Percentiles rank a stretch among this genome's conserved stretches.
phyloP scores from a whole-genome alignment of 2,329 filamentous ascomycete genomes.

The Fusarium sp. region DNA sequence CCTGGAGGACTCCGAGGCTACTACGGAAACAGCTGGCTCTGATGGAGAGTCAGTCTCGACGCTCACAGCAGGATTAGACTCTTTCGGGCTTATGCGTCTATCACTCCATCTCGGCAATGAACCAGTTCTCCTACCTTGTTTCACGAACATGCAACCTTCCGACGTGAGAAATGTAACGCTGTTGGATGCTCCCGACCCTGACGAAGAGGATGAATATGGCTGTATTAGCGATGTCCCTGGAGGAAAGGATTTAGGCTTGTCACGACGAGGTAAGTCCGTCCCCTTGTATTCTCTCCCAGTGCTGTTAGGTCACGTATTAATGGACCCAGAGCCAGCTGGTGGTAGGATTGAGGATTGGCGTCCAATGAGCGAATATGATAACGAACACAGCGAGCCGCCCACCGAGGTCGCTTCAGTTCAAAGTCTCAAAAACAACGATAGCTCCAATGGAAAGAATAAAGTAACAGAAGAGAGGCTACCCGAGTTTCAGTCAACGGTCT shows the following conservation, averaged over 20 bases:
- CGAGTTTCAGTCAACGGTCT: background rate
- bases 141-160: slow-evolving; percentile 42
- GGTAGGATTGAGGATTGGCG: slow-evolving; percentile 28
- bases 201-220: background rate
- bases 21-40: slow-evolving; percentile 18
- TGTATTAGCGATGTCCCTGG: background rate
- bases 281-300: too few relatives aligned
- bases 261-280: slow-evolving; percentile 11
- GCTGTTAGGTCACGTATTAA: background rate
- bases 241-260: background rate
- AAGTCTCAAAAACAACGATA: background rate
- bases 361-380: slow-evolving; percentile 24
- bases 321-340: slow-evolving; percentile 13
- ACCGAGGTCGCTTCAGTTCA: background rate
- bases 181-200: background rate
- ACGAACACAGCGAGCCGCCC: background rate
- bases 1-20: background rate
- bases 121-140: slow-evolving; percentile 45
- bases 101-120: slow-evolving; percentile 53
- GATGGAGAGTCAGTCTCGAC: slow-evolving; percentile 45
- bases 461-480: background rate
- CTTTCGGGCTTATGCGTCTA: slow-evolving; percentile 49
- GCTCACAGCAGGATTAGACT: slow-evolving; percentile 18
- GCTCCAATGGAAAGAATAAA: background rate
- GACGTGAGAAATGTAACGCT: slow-evolving; percentile 7